phyloP scores from a whole-genome alignment of 1,284 basidiomycete genomes.

The Moesziomyces sp. region DNA sequence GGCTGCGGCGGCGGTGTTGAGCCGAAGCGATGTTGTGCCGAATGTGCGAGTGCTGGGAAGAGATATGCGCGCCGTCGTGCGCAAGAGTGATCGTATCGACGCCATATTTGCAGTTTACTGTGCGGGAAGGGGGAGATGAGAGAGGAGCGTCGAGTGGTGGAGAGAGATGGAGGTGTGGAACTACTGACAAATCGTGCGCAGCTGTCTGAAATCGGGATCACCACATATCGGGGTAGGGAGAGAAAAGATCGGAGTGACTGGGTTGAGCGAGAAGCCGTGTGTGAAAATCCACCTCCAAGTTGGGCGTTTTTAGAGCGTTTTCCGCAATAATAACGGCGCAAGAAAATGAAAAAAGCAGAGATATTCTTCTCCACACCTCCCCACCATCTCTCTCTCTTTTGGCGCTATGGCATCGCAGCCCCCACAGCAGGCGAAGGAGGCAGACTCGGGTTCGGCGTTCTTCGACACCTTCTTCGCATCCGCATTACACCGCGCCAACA shows the following conservation, averaged over 20 bases:
- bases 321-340: too few species aligned
- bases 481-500: conserved; percentile 43
- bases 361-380: neutral
- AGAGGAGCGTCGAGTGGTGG: too few species aligned
- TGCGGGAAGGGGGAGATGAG: too few species aligned
- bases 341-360: too few species aligned
- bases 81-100: neutral
- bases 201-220: too few species aligned
- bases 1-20: neutral
- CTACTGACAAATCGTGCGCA: too few species aligned
- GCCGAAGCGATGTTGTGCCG: neutral
- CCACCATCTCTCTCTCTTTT: neutral
- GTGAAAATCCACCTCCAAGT: too few species aligned
- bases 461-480: conserved; percentile 50
- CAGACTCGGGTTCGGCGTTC: conserved; percentile 27
- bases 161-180: too few species aligned
- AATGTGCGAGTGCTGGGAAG: neutral
- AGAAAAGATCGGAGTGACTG: too few species aligned
- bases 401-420: neutral
- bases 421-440: neutral
- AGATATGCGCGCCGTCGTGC: neutral
- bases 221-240: too few species aligned
- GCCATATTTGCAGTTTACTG: neutral
- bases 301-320: too few species aligned
- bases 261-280: too few species aligned